phyloP scores from a whole-genome alignment of 495 filamentous ascomycete species.

The Rhizodiscina lignyota region DNA sequence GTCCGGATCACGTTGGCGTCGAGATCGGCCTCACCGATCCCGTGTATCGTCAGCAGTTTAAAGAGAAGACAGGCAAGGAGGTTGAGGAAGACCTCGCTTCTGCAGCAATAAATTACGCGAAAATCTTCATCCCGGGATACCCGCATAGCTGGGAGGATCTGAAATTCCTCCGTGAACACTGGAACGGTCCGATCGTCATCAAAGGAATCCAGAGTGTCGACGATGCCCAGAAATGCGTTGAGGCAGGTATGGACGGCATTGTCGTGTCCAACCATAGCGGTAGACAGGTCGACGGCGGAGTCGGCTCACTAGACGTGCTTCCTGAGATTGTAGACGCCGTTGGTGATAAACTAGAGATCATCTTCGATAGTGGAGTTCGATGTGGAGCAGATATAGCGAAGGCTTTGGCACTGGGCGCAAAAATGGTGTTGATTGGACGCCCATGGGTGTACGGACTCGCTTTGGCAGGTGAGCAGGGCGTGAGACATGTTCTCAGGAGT shows the following conservation, averaged over 20 bases:
- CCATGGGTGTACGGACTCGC: conserved; percentile 2
- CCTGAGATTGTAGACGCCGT: conserved; percentile 25
- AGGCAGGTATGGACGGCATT: conserved; percentile 21
- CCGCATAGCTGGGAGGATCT: conserved; percentile 43
- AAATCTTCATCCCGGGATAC: conserved; percentile 29
- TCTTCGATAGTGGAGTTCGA: conserved; percentile 22
- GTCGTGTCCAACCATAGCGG: conserved; percentile 29
- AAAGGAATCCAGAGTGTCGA: conserved; percentile 23
- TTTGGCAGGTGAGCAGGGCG: background rate
- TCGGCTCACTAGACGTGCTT: conserved; percentile 28
- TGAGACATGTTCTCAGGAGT: background rate
- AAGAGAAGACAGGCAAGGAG: conserved; percentile 26
- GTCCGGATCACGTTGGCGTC: conserved; percentile 22
- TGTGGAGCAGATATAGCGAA: conserved; percentile 28
- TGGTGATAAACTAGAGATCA: conserved; percentile 15
- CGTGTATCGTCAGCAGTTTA: conserved; percentile 40
- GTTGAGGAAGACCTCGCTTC: conserved; percentile 33
- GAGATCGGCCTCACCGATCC: conserved; percentile 39
- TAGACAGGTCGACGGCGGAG: conserved; percentile 27
- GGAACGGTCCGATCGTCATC: conserved; percentile 26
- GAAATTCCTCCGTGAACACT: conserved; percentile 13
- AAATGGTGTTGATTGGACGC: conserved; percentile 23
- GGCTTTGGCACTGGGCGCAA: conserved; percentile 28
- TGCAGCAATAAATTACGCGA: conserved; percentile 29
- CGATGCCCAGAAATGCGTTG: conserved; percentile 19